These are phyloP conservation scores for Cryptosporidium andersoni DNA, from an alignment of 169 alveolate genomes.

Conservation along the genomic window DNA sequence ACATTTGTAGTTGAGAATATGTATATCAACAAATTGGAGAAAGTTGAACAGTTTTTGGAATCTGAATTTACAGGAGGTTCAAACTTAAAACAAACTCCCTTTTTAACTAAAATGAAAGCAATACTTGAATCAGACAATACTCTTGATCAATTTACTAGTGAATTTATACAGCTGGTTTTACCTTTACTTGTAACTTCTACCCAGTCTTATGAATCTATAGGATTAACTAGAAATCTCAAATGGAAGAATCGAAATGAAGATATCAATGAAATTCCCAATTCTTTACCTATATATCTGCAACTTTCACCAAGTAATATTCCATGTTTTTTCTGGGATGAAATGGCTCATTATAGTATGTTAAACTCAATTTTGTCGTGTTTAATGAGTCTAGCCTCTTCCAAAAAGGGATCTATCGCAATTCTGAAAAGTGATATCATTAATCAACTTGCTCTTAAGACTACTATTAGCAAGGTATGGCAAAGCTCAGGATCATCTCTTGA, in stretches of 20 bases:
- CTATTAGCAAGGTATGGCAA: neutral
- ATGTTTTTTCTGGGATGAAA: conserved; percentile 33
- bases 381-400: conserved; percentile 32
- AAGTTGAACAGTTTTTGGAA: conserved; percentile 1
- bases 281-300: neutral
- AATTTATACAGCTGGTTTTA: conserved; percentile 10
- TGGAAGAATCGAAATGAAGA: too few species aligned
- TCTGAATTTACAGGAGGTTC: conserved; percentile 36
- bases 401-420: conserved; percentile 29
- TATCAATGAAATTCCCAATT: too few species aligned
- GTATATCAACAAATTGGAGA: conserved; percentile 22
- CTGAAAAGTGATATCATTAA: conserved; percentile 37
- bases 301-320: conserved; percentile 44
- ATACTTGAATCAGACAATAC: conserved; percentile 5
- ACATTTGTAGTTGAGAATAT: conserved; percentile 28
- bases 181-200: conserved; percentile 9
- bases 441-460: conserved; percentile 9
- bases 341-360: conserved; percentile 13
- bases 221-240: too few species aligned
- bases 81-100: conserved; percentile 11
- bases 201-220: too few species aligned
- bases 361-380: conserved; percentile 27
- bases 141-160: conserved; percentile 20
- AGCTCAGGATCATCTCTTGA: too few species aligned
- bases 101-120: conserved; percentile 43